phyloP scores from a whole-genome alignment of 192 early-diverging fungal genomes.

The Gonapodya prolifera region DNA sequence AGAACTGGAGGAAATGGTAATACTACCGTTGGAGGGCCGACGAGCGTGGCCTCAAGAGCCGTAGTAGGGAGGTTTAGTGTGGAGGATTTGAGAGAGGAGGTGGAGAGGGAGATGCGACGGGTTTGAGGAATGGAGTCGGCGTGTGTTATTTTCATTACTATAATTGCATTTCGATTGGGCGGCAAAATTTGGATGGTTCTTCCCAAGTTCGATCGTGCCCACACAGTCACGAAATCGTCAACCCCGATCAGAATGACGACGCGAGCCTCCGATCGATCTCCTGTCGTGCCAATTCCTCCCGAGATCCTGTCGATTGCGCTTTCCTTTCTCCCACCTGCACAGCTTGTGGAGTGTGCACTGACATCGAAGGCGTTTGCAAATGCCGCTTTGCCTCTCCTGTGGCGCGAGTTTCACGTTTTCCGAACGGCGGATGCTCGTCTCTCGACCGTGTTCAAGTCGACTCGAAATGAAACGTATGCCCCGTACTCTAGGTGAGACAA shows the following conservation, averaged over 20 bases:
- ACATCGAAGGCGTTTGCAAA: background rate
- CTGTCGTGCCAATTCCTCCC: background rate
- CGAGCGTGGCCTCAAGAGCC: too few relatives aligned
- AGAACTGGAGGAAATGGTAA: too few relatives aligned
- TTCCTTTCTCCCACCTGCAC: background rate
- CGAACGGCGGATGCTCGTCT: background rate
- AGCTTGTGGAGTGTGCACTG: background rate
- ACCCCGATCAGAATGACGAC: too few relatives aligned
- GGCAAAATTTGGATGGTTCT: too few relatives aligned
- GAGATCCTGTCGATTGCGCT: background rate
- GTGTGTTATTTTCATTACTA: too few relatives aligned
- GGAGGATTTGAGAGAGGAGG: background rate
- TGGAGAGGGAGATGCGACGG: background rate
- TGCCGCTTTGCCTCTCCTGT: background rate
- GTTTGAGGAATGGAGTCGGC: background rate
- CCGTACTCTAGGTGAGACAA: too few relatives aligned
- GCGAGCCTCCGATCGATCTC: too few relatives aligned
- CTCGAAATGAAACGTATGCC: background rate
- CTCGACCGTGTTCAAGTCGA: background rate
- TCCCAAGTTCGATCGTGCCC: too few relatives aligned
- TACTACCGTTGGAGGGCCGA: too few relatives aligned
- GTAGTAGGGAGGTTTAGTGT: background rate
- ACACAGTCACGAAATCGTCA: too few relatives aligned
- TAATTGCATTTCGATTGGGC: too few relatives aligned
- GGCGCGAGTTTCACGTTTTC: background rate